phyloP scores from a whole-genome alignment of 805 yeast genomes.

The Torulaspora maleeae region DNA sequence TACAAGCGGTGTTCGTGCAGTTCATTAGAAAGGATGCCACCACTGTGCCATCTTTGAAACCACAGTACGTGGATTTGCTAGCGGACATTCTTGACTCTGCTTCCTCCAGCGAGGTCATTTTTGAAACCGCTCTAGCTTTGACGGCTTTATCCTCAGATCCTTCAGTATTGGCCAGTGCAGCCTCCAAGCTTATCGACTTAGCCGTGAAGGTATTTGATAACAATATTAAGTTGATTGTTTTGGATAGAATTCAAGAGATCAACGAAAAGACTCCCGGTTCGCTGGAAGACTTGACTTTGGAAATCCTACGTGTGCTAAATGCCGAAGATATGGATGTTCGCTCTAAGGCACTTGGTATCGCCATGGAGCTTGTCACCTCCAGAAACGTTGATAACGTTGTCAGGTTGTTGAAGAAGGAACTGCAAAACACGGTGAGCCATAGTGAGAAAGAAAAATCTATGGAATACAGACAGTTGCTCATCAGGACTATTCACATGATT shows the following conservation, averaged over 20 bases:
- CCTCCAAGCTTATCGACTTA: constrained; percentile 77
- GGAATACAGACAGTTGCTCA: constrained; percentile 84
- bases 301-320: constrained; percentile 78
- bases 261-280: constrained; percentile 73
- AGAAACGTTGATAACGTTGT: constrained; percentile 94
- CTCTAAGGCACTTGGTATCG: constrained; percentile 75
- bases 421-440: constrained; percentile 62
- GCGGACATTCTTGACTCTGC: constrained; percentile 66
- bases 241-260: constrained; percentile 77
- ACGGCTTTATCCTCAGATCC: constrained; percentile 59
- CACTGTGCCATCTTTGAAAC: constrained; percentile 56
- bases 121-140: constrained; percentile 86
- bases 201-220: constrained; percentile 93
- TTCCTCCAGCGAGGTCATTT: constrained; percentile 59
- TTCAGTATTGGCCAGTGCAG: constrained; percentile 68
- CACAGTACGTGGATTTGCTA: constrained; percentile 67
- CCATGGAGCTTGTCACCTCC: constrained; percentile 72
- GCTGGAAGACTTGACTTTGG: constrained; percentile 77
- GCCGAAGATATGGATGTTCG: constrained; percentile 90
- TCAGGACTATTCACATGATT: constrained; percentile 80
- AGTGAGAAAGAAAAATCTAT: constrained; percentile 70
- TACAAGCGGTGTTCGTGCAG: constrained; percentile 87
- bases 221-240: constrained; percentile 87
- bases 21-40: constrained; percentile 81
- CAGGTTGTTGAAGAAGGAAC: constrained; percentile 85